These are phyloP conservation scores for Diaporthe citri DNA, from an alignment of 2,329 filamentous ascomycete genomes.

Conservation along the genomic window DNA sequence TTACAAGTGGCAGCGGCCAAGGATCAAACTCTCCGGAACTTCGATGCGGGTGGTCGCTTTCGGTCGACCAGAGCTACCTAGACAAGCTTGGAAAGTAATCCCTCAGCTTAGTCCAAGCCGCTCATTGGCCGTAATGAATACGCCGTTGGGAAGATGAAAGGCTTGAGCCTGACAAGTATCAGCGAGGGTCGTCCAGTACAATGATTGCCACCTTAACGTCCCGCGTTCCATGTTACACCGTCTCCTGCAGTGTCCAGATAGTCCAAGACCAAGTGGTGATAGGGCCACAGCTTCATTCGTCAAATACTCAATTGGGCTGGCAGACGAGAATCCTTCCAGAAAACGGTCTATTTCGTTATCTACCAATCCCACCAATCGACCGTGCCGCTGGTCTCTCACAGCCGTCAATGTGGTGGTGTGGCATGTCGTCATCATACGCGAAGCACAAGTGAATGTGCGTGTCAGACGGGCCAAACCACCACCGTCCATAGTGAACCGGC, in stretches of 20 bases:
- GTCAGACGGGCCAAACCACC: slow-evolving; percentile 30
- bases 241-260: slow-evolving; percentile 6
- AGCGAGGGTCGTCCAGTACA: background rate
- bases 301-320: background rate
- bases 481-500: background rate
- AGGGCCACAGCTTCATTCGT: slow-evolving; percentile 1
- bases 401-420: background rate
- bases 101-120: background rate
- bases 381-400: background rate
- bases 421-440: slow-evolving; percentile 20
- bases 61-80: background rate
- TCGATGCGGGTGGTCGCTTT: background rate
- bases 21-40: background rate
- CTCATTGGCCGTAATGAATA: background rate
- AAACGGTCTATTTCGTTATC: background rate
- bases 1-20: background rate
- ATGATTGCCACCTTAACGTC: background rate
- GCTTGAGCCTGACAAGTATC: background rate
- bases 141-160: background rate
- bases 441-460: slow-evolving; percentile 7
- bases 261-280: background rate
- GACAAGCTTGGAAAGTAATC: background rate
- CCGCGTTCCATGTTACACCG: background rate
- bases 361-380: slow-evolving; percentile 7
- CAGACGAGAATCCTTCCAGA: slow-evolving; percentile 3